Evolutionary conservation across 192 early-diverging fungal species (phyloP).

Genomic region (Pilobolus umbonatus): DNA sequence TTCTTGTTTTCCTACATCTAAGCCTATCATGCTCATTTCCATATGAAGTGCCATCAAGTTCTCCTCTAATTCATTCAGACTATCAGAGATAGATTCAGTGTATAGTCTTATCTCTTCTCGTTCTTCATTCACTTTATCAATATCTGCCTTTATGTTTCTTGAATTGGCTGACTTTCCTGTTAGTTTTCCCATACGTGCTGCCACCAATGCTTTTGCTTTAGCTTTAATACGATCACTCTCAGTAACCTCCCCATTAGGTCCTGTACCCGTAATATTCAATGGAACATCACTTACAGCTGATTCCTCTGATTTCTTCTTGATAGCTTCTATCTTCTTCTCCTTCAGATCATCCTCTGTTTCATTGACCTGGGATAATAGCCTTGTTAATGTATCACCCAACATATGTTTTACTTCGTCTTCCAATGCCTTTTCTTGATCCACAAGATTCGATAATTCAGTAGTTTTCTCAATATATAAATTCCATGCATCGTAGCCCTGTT

Average conservation of each 20-base stretch:
- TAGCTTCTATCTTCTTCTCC: slow-evolving; percentile 38
- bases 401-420: slow-evolving; percentile 38
- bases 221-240: slow-evolving; percentile 50
- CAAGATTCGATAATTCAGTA: slow-evolving; percentile 38
- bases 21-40: slow-evolving; percentile 28
- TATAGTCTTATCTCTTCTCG: slow-evolving; percentile 22
- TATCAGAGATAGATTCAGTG: slow-evolving; percentile 13
- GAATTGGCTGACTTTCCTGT: slow-evolving; percentile 33
- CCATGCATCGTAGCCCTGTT: slow-evolving; percentile 18
- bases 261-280: slow-evolving; percentile 42
- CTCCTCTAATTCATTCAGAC: slow-evolving; percentile 12
- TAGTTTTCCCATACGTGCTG: slow-evolving; percentile 45
- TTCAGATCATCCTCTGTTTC: slow-evolving; percentile 43
- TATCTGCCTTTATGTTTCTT: slow-evolving; percentile 8
- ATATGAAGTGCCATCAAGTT: slow-evolving; percentile 14
- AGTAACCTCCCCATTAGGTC: slow-evolving; percentile 47
- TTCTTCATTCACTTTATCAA: slow-evolving; percentile 22
- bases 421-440: slow-evolving; percentile 45
- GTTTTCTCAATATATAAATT: slow-evolving; percentile 27
- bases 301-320: slow-evolving; percentile 28
- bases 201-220: slow-evolving; percentile 47
- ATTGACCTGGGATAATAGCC: slow-evolving; percentile 36
- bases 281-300: not conserved
- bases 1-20: slow-evolving; percentile 23
- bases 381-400: slow-evolving; percentile 33